These are phyloP conservation scores for Hypoxylon rickii DNA, from an alignment of 495 filamentous ascomycete genomes.

Conservation along the genomic window DNA sequence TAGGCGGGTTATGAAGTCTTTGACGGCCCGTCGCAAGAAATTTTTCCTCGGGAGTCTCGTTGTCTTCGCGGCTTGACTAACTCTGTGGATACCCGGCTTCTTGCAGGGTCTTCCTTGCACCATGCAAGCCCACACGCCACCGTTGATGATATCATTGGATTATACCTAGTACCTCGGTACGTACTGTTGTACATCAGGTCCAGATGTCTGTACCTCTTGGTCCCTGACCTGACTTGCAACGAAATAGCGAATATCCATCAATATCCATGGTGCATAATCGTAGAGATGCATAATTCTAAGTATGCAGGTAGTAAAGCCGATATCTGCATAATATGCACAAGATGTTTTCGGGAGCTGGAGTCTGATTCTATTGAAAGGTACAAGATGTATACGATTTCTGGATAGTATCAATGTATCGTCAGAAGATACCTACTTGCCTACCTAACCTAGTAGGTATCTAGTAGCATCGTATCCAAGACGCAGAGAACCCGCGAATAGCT, in stretches of 20 bases:
- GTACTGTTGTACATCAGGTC: neutral
- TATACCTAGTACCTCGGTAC: slow-evolving; percentile 4
- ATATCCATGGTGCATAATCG: neutral
- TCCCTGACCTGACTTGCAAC: slow-evolving; percentile 14
- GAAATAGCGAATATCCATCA: slow-evolving; percentile 5
- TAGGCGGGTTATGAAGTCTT: slow-evolving; percentile 29
- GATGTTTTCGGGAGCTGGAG: no score
- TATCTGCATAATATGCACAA: neutral
- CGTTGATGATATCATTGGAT: slow-evolving; percentile 2
- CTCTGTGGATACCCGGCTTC: slow-evolving; percentile 29
- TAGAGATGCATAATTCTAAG: neutral
- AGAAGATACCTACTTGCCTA: no score
- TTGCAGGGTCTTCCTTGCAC: slow-evolving; percentile 27
- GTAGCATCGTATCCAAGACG: neutral
- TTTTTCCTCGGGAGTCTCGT: slow-evolving; percentile 12
- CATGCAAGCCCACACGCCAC: slow-evolving; percentile 12
- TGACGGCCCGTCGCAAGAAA: slow-evolving; percentile 27
- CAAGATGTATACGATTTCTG: no score
- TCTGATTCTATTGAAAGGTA: no score
- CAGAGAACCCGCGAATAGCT: slow-evolving; percentile 17
- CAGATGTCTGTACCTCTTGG: neutral
- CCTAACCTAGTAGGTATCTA: no score
- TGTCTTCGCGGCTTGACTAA: slow-evolving; percentile 27
- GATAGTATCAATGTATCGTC: no score
- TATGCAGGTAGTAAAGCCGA: neutral